These are phyloP conservation scores for Gracilaria gracilis DNA, from an alignment of 23 red algal species.

Conservation along the genomic window DNA sequence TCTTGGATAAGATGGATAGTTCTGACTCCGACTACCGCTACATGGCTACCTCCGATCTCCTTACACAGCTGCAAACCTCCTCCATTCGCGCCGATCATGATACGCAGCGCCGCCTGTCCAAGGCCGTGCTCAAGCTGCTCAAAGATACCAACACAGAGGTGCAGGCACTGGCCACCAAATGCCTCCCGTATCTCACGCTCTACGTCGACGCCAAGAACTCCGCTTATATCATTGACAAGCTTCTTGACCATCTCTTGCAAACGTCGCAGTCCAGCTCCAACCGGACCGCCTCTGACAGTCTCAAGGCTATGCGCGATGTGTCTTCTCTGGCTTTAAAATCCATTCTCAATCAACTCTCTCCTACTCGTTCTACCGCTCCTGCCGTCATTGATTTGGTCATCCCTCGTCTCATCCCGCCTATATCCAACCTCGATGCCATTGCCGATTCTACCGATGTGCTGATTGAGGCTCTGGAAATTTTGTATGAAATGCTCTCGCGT, in stretches of 20 bases:
- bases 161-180: slow-evolving; percentile 86
- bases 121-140: slow-evolving; percentile 73
- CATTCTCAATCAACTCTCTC: slow-evolving; percentile 59
- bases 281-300: slow-evolving; percentile 7
- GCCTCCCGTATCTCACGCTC: slow-evolving; percentile 65
- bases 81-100: slow-evolving; percentile 60
- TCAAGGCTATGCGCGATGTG: slow-evolving; percentile 81
- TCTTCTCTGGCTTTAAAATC: slow-evolving; percentile 67
- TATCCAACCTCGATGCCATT: slow-evolving; percentile 9
- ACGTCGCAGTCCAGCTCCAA: background rate
- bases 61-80: slow-evolving; percentile 66
- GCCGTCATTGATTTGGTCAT: slow-evolving; percentile 8
- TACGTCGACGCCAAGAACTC: slow-evolving; percentile 54
- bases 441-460: slow-evolving; percentile 48
- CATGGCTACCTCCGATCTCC: slow-evolving; percentile 93
- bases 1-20: slow-evolving; percentile 75
- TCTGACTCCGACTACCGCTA: slow-evolving; percentile 89
- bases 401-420: slow-evolving; percentile 37
- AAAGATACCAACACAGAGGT: slow-evolving; percentile 87
- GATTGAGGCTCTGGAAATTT: slow-evolving; percentile 74
- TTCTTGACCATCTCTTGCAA: slow-evolving; percentile 51
- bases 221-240: slow-evolving; percentile 65
- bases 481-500: slow-evolving; percentile 66
- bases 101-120: slow-evolving; percentile 59
- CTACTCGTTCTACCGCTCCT: slow-evolving; percentile 17